These are phyloP conservation scores for Papiliotrema fonsecae DNA, from an alignment of 1,284 basidiomycete genomes.

Conservation along the genomic window DNA sequence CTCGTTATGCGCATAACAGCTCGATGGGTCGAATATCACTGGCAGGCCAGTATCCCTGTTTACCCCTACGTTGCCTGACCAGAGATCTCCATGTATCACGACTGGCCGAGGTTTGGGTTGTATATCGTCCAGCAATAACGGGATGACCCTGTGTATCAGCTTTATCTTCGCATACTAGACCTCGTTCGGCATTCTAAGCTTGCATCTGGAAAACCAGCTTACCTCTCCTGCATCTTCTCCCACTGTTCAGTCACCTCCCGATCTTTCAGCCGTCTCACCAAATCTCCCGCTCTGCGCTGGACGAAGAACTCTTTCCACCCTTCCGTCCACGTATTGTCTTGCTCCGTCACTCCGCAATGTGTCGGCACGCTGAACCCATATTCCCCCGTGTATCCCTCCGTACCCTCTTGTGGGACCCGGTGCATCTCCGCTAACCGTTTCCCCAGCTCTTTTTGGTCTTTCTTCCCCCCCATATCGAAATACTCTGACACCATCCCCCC, in stretches of 20 bases:
- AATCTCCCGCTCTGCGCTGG: conserved; percentile 55
- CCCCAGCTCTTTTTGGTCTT: conserved; percentile 51
- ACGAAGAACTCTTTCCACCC: conserved; percentile 65
- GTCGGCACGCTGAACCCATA: conserved; percentile 75
- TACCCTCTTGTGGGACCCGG: conserved; percentile 38
- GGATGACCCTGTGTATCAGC: conserved; percentile 60
- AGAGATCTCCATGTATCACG: conserved; percentile 79
- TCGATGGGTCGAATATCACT: conserved; percentile 75
- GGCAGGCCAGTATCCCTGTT: conserved; percentile 57
- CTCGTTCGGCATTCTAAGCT: neutral
- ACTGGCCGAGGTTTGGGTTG: conserved; percentile 62
- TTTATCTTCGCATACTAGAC: neutral
- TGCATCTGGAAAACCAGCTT: conserved; percentile 28
- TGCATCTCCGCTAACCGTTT: conserved; percentile 57
- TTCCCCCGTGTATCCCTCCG: conserved; percentile 38
- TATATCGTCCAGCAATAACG: conserved; percentile 60
- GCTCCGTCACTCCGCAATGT: conserved; percentile 70
- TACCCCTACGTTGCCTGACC: conserved; percentile 55
- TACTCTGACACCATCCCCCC: conserved; percentile 67
- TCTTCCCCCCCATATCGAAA: conserved; percentile 54
- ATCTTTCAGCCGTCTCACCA: conserved; percentile 53
- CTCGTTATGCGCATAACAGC: conserved; percentile 80
- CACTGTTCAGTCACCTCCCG: conserved; percentile 56
- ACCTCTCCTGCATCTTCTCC: conserved; percentile 58
- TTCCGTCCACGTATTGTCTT: conserved; percentile 70